These are phyloP conservation scores for Geosiphon pyriformis DNA, from an alignment of 192 early-diverging fungal genomes.

Conservation along the genomic window DNA sequence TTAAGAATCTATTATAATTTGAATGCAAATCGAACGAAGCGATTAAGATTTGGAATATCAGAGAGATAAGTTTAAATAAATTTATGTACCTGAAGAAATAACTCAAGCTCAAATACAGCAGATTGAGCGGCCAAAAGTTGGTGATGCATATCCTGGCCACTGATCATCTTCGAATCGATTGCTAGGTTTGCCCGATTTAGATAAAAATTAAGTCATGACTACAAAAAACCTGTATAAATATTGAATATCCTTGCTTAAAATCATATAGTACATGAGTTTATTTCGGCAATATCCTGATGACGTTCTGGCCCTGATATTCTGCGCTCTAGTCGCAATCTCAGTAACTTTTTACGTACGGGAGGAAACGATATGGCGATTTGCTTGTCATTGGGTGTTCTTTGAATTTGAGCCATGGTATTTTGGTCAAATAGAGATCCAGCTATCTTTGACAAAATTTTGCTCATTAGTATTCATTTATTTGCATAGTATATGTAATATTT, in stretches of 20 bases:
- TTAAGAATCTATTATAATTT: background rate
- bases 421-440: background rate
- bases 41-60: background rate
- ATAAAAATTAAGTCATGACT: too few species aligned
- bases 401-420: conserved; percentile 13
- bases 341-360: background rate
- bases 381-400: conserved; percentile 16
- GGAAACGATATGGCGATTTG: conserved; percentile 23
- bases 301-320: background rate
- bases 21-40: background rate
- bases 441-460: background rate
- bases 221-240: background rate
- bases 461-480: background rate
- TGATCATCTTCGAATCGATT: background rate
- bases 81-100: conserved; percentile 20
- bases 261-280: conserved; percentile 17
- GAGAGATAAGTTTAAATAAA: background rate
- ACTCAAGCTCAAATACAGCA: conserved; percentile 16
- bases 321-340: conserved; percentile 16
- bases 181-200: background rate
- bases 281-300: background rate
- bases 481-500: too few species aligned
- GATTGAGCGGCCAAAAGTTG: conserved; percentile 22
- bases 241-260: background rate
- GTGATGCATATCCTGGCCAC: conserved; percentile 18